These are phyloP conservation scores for Lactarius quietus DNA, from an alignment of 768 basidiomycete species.

Conservation along the genomic window DNA sequence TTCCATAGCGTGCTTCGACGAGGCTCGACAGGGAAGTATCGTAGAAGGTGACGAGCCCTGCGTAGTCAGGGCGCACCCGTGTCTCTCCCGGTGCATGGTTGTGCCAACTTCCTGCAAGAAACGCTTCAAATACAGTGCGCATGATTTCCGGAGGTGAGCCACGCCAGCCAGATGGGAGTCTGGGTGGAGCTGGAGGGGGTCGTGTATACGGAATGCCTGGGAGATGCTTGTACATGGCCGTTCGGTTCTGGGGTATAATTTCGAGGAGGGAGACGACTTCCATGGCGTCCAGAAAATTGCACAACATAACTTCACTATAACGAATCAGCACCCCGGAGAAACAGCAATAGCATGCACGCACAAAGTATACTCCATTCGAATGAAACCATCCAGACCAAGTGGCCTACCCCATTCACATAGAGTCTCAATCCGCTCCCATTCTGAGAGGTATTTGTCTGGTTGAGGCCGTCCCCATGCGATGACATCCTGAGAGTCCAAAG, in stretches of 20 bases:
- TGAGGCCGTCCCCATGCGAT: slow-evolving; percentile 32
- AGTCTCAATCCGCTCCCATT: slow-evolving; percentile 30
- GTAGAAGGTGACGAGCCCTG: slow-evolving; percentile 43
- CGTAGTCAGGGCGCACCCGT: slow-evolving; percentile 42
- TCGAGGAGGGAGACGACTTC: slow-evolving; percentile 18
- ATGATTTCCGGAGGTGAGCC: slow-evolving; percentile 4
- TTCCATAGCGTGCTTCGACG: slow-evolving; percentile 30
- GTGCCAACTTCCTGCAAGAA: slow-evolving; percentile 41
- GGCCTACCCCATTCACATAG: slow-evolving; percentile 36
- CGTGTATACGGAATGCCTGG: background rate
- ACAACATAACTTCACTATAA: slow-evolving; percentile 12
- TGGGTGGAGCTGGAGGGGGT: background rate
- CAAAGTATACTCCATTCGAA: slow-evolving; percentile 28
- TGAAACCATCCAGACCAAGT: slow-evolving; percentile 35
- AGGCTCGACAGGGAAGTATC: slow-evolving; percentile 40
- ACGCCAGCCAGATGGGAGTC: slow-evolving; percentile 23
- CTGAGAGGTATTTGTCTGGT: slow-evolving; percentile 27
- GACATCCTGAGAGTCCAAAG: slow-evolving; percentile 38
- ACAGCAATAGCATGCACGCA: background rate
- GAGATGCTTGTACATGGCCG: background rate
- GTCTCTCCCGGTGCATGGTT: slow-evolving; percentile 43
- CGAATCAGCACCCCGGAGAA: background rate
- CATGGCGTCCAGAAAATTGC: slow-evolving; percentile 8
- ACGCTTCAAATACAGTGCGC: slow-evolving; percentile 23
- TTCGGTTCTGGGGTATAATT: slow-evolving; percentile 8